Evolutionary conservation across 176 grass and related monocot genomes (phyloP).

Genomic region (Hsuehochloa calcarea): DNA sequence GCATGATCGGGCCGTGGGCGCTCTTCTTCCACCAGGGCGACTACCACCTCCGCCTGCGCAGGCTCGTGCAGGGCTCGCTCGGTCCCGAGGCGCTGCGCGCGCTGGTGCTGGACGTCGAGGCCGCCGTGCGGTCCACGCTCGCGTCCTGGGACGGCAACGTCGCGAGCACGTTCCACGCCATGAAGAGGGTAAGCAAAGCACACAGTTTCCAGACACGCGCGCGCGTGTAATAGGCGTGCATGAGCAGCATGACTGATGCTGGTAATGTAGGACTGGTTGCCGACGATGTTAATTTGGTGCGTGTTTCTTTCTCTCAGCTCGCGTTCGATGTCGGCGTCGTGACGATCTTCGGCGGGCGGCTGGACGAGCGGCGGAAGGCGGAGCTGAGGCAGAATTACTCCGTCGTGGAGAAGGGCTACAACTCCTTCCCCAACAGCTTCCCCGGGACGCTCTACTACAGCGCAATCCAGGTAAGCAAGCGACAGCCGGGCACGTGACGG

Average conservation of each 20-base stretch:
- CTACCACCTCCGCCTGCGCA: conserved; percentile 76
- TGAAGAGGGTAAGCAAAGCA: conserved; percentile 65
- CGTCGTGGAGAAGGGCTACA: conserved; percentile 94
- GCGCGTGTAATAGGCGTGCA: neutral
- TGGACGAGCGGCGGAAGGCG: conserved; percentile 52
- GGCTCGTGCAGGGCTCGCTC: conserved; percentile 68
- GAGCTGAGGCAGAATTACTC: conserved; percentile 70
- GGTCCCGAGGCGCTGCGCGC: conserved; percentile 61
- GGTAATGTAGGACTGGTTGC: neutral
- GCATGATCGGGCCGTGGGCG: conserved; percentile 81
- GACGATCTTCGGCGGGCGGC: conserved; percentile 58
- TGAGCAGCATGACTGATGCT: neutral
- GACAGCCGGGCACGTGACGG: neutral
- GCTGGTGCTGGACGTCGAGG: conserved; percentile 61
- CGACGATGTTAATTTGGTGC: neutral
- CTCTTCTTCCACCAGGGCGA: conserved; percentile 98
- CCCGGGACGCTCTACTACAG: conserved; percentile 68
- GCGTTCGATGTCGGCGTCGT: conserved; percentile 84
- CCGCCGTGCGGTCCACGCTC: conserved; percentile 43
- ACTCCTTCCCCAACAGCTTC: conserved; percentile 78
- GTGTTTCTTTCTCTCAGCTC: conserved; percentile 43
- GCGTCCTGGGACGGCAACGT: conserved; percentile 44
- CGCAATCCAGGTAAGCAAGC: conserved; percentile 69
- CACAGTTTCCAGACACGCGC: neutral
- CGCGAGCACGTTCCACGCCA: conserved; percentile 54